Percentiles rank a stretch among this genome's conserved stretches.
These are phyloP conservation scores for Metschnikowia similis DNA, from an alignment of 805 yeast genomes.

Conservation along the genomic window DNA sequence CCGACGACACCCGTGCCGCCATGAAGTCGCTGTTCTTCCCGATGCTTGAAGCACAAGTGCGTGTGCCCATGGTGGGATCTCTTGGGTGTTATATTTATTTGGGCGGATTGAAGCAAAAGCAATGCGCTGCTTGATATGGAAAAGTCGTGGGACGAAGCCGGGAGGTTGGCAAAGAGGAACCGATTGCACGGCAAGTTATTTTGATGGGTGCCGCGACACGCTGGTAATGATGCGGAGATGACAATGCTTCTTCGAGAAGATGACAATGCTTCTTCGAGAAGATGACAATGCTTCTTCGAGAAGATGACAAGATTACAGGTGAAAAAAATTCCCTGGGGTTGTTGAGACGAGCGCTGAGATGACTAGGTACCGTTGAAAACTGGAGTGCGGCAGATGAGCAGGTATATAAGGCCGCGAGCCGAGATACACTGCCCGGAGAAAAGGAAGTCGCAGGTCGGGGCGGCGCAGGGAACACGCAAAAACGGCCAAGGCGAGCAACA, in stretches of 20 bases:
- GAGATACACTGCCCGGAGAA: not conserved
- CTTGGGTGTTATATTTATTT: not conserved
- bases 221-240: no score
- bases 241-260: no score
- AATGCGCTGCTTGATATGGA: not conserved
- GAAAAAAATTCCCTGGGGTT: no score
- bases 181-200: no score
- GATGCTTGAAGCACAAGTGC: not conserved
- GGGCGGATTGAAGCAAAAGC: not conserved
- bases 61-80: not conserved
- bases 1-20: conserved; percentile 26
- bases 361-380: not conserved
- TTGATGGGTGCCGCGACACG: no score
- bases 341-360: no score
- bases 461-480: not conserved
- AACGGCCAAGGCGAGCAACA: no score
- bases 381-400: not conserved
- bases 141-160: no score
- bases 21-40: conserved; percentile 12
- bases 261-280: no score
- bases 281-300: no score
- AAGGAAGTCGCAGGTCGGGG: not conserved
- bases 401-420: not conserved
- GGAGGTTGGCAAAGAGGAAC: no score
- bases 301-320: no score